A percentile compares a stretch with the other conserved stretches of the same genome.
Evolutionary conservation across 2,329 filamentous ascomycete genomes (phyloP).

Genomic region (Cadophora malorum): DNA sequence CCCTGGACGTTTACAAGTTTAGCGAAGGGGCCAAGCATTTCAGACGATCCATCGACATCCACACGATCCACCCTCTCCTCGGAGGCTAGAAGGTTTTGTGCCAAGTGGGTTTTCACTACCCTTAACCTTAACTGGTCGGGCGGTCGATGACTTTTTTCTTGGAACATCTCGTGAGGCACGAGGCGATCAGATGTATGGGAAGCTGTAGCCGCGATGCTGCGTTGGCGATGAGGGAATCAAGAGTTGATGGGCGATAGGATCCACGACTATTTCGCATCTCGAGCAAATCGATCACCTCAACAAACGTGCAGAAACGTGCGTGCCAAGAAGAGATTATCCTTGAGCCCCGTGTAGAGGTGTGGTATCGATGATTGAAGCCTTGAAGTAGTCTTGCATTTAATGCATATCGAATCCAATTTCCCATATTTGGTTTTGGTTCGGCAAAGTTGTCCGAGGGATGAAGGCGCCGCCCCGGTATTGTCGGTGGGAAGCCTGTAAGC

Average conservation of each 20-base stretch:
- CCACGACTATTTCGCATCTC: background rate
- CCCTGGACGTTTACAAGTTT: background rate
- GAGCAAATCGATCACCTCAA: background rate
- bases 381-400: background rate
- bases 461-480: background rate
- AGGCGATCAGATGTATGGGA: slow-evolving; percentile 11
- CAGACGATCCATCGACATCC: background rate
- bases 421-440: slow-evolving; percentile 10
- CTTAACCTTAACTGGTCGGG: background rate
- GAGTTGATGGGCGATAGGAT: slow-evolving; percentile 15
- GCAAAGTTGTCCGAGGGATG: slow-evolving; percentile 13
- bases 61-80: background rate
- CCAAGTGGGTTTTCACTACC: background rate
- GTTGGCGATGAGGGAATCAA: background rate
- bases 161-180: slow-evolving; percentile 7
- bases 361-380: background rate
- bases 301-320: slow-evolving; percentile 1
- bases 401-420: slow-evolving; percentile 15
- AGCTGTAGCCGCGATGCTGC: slow-evolving; percentile 5
- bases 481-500: slow-evolving; percentile 1
- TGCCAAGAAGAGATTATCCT: background rate
- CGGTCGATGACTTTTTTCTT: background rate
- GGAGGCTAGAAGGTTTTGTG: slow-evolving; percentile 1
- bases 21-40: background rate
- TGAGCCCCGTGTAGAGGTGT: background rate